phyloP scores from a whole-genome alignment of 1,284 basidiomycete genomes.

The Ganoderma resinaceum region DNA sequence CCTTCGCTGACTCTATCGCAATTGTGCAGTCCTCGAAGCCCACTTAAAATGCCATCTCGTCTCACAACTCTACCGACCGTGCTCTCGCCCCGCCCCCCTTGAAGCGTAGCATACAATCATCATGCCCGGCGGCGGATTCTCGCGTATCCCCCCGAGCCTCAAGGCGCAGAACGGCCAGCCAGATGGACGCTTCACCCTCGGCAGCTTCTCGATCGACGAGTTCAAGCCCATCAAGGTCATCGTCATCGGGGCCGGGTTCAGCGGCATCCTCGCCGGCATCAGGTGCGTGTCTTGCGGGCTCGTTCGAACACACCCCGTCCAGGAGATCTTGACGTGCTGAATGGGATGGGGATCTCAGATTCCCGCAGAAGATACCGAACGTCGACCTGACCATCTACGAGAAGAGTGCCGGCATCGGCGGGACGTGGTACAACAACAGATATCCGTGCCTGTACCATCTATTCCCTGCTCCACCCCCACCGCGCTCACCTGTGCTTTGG shows the following conservation, averaged over 20 bases:
- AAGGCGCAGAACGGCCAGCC: neutral
- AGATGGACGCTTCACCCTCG: slow-evolving; percentile 8
- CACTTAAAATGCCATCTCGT: neutral
- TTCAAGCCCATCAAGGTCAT: slow-evolving; percentile 56
- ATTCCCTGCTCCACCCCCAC: neutral
- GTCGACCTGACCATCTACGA: too few species aligned
- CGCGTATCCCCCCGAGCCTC: neutral
- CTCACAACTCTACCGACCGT: neutral
- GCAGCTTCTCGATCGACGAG: slow-evolving; percentile 52
- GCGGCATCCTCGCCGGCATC: slow-evolving; percentile 63
- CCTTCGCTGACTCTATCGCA: neutral
- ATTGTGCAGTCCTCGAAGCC: neutral
- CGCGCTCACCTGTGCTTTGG: neutral
- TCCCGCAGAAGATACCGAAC: too few species aligned
- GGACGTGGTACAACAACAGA: slow-evolving; percentile 55
- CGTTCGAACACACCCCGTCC: too few species aligned
- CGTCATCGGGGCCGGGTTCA: slow-evolving; percentile 59
- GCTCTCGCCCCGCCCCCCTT: neutral
- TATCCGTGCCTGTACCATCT: slow-evolving; percentile 38
- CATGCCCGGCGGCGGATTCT: slow-evolving; percentile 1
- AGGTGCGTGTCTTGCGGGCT: slow-evolving; percentile 42
- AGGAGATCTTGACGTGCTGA: neutral
- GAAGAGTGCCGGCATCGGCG: slow-evolving; percentile 60
- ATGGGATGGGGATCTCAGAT: slow-evolving; percentile 39
- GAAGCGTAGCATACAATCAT: neutral